phyloP scores from a whole-genome alignment of 2,329 filamentous ascomycete genomes.

The Passalora sequoiae region DNA sequence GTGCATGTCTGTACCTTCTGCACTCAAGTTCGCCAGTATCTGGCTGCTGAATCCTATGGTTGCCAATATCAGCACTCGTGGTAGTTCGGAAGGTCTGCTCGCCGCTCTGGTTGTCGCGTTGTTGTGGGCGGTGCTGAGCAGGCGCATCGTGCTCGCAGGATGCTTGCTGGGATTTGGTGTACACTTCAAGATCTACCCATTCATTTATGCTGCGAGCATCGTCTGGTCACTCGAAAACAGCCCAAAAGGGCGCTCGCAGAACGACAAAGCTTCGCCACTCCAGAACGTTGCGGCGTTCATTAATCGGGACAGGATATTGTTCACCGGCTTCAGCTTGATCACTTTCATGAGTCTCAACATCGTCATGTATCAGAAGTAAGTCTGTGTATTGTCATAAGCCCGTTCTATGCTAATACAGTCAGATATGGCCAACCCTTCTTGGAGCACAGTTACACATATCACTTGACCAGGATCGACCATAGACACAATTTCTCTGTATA shows the following conservation, averaged over 20 bases:
- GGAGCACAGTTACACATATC: conserved; percentile 86
- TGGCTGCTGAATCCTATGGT: conserved; percentile 99
- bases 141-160: conserved; percentile 61
- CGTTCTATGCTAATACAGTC: conserved; percentile 14
- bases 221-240: conserved; percentile 71
- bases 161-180: conserved; percentile 74
- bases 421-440: conserved; percentile 78
- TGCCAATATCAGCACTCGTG: conserved; percentile 88
- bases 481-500: conserved; percentile 98
- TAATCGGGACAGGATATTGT: conserved; percentile 44
- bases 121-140: conserved; percentile 71
- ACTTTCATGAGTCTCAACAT: conserved; percentile 71
- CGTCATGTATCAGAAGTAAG: conserved; percentile 71
- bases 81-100: conserved; percentile 85
- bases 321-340: conserved; percentile 60
- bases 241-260: conserved; percentile 3
- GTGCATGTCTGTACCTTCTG: conserved; percentile 47
- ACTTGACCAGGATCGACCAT: conserved; percentile 88
- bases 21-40: conserved; percentile 72
- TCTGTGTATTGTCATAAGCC: conserved; percentile 12
- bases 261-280: conserved; percentile 24
- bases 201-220: conserved; percentile 82
- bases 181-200: conserved; percentile 98
- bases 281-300: conserved; percentile 13
- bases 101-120: conserved; percentile 78